phyloP scores from a whole-genome alignment of 192 early-diverging fungal genomes.

The Allomyces arbusculus region DNA sequence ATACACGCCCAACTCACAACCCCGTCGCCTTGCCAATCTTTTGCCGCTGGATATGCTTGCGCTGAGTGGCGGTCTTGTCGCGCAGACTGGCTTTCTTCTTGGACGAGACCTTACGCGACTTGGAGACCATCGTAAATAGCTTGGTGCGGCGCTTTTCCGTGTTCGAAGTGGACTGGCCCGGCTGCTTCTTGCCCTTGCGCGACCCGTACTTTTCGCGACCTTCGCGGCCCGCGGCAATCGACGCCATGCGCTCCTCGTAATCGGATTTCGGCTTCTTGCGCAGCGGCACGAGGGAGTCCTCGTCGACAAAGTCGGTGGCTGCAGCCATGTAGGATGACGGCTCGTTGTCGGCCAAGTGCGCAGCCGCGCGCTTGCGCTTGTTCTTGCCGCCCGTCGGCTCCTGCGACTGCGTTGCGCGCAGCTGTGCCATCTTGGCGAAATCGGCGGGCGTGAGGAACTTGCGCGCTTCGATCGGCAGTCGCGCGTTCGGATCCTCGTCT shows the following conservation, averaged over 20 bases:
- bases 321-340: not conserved
- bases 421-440: not conserved
- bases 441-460: conserved; percentile 1
- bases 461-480: conserved; percentile 5
- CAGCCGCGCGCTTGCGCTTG: not conserved
- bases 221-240: conserved; percentile 75
- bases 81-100: conserved; percentile 55
- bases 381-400: not conserved
- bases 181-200: conserved; percentile 61
- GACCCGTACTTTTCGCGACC: conserved; percentile 81
- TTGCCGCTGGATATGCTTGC: conserved; percentile 1
- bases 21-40: conserved; percentile 15
- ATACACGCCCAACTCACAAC: not conserved
- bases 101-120: conserved; percentile 57
- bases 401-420: not conserved
- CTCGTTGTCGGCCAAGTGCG: not conserved
- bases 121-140: conserved; percentile 84
- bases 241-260: conserved; percentile 72
- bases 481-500: conserved; percentile 19
- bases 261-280: conserved; percentile 71
- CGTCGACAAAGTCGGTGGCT: conserved; percentile 13
- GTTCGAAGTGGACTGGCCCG: conserved; percentile 59
- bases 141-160: conserved; percentile 84
- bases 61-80: conserved; percentile 26
- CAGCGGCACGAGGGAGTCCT: conserved; percentile 24